Evolutionary conservation across 805 yeast genomes (phyloP).

Genomic region (Myxozyma nipponensis): DNA sequence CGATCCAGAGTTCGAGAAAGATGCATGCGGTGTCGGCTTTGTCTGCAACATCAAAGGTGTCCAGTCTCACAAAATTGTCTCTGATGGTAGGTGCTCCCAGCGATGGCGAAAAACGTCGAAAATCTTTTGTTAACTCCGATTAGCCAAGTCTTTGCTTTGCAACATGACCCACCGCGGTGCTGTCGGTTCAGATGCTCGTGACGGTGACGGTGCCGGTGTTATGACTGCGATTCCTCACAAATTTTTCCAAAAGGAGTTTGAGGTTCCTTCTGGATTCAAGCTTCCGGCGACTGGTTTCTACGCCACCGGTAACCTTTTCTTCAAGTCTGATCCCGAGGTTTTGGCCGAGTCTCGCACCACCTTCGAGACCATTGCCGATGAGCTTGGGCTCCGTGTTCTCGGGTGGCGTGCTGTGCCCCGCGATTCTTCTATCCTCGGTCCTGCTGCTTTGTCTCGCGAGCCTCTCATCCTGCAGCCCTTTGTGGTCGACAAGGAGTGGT

Average conservation of each 20-base stretch:
- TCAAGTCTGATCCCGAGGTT: conserved; percentile 75
- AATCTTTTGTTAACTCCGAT: not conserved
- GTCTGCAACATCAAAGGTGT: conserved; percentile 89
- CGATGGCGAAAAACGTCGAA: too few relatives aligned
- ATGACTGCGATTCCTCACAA: conserved; percentile 88
- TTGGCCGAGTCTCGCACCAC: conserved; percentile 66
- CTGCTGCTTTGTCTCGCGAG: conserved; percentile 90
- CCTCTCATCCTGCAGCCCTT: conserved; percentile 91
- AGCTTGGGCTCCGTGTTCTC: conserved; percentile 73
- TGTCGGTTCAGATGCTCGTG: conserved; percentile 89
- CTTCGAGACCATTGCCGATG: conserved; percentile 74
- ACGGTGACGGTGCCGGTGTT: conserved; percentile 99
- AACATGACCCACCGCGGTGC: conserved; percentile 99
- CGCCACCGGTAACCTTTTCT: conserved; percentile 92
- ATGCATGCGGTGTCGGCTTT: conserved; percentile 98
- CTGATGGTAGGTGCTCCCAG: conserved; percentile 69
- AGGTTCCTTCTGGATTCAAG: conserved; percentile 58
- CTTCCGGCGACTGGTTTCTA: conserved; percentile 82
- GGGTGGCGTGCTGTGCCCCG: conserved; percentile 96
- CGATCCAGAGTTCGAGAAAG: conserved; percentile 90
- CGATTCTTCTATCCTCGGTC: conserved; percentile 90
- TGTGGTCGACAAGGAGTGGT: conserved; percentile 60
- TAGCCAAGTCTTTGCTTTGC: conserved; percentile 63
- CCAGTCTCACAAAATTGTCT: conserved; percentile 83
- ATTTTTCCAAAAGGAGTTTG: conserved; percentile 80